phyloP scores from a whole-genome alignment of 768 basidiomycete genomes.

The Auricularia sp. region DNA sequence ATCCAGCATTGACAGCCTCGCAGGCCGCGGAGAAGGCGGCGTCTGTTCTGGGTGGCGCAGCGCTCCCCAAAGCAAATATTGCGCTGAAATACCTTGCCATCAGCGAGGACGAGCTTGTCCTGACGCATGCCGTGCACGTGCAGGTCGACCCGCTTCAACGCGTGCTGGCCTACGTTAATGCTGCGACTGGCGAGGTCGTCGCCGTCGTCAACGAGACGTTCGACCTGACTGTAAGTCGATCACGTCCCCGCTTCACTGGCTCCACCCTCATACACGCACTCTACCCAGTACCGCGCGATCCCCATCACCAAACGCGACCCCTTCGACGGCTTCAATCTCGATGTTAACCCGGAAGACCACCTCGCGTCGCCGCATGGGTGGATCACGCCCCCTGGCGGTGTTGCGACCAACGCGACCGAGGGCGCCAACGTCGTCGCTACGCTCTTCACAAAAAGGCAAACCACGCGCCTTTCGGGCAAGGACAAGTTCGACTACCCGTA shows the following conservation, averaged over 20 bases:
- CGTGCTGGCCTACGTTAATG: conserved; percentile 52
- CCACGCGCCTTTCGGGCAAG: conserved; percentile 26
- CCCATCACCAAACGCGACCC: background rate
- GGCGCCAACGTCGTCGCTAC: conserved; percentile 30
- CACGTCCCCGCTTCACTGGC: too few species aligned
- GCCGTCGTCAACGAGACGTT: conserved; percentile 43
- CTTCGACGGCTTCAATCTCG: background rate
- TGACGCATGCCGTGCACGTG: conserved; percentile 33
- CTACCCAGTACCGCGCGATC: background rate
- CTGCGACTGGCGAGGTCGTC: conserved; percentile 41
- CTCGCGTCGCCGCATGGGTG: conserved; percentile 29
- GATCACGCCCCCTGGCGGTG: conserved; percentile 22
- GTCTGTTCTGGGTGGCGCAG: background rate
- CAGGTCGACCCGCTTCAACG: conserved; percentile 28
- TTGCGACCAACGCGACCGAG: conserved; percentile 24
- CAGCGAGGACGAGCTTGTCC: conserved; percentile 27
- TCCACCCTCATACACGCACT: too few species aligned
- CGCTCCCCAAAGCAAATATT: conserved; percentile 25
- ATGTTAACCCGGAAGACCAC: conserved; percentile 17
- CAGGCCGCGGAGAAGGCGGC: background rate
- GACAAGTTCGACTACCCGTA: conserved; percentile 3
- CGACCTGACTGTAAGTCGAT: conserved; percentile 26
- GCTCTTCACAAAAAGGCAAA: conserved; percentile 8
- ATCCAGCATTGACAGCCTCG: background rate
- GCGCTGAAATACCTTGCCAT: conserved; percentile 32